These are phyloP conservation scores for Lentinula aciculospora DNA, from an alignment of 768 basidiomycete genomes.

Conservation along the genomic window DNA sequence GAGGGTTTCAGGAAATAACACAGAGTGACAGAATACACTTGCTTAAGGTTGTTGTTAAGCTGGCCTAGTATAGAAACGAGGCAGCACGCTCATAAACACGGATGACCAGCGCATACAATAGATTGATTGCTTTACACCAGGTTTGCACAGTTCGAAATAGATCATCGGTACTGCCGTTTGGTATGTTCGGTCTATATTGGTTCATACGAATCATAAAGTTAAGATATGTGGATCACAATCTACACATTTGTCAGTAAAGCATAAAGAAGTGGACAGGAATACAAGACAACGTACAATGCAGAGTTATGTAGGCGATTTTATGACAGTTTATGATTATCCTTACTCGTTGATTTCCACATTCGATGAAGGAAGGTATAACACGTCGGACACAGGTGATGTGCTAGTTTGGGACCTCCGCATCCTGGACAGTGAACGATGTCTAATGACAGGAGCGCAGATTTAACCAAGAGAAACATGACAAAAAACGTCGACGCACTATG, in stretches of 20 bases:
- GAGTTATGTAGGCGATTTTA: constrained; percentile 13
- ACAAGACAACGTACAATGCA: not conserved
- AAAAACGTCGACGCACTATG: constrained; percentile 50
- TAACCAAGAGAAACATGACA: not conserved
- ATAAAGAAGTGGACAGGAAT: too few species aligned
- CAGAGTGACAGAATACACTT: too few species aligned
- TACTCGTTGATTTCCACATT: constrained; percentile 50
- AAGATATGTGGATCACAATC: not conserved
- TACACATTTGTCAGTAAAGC: not conserved
- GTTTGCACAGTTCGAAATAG: too few species aligned
- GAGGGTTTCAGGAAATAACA: too few species aligned
- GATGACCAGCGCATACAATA: too few species aligned
- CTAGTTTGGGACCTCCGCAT: constrained; percentile 83
- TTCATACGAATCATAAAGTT: not conserved
- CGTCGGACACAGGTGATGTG: constrained; percentile 78
- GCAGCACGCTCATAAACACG: too few species aligned
- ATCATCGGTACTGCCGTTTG: too few species aligned
- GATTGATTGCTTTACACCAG: too few species aligned
- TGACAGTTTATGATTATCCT: constrained; percentile 26
- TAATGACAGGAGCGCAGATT: constrained; percentile 23
- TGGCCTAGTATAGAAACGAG: too few species aligned
- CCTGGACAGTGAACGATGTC: constrained; percentile 90
- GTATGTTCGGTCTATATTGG: too few species aligned
- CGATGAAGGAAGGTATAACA: constrained; percentile 73
- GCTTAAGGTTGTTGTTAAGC: too few species aligned